Base-by-base conservation (phyloP, 2,329 filamentous ascomycete species). In the Talaromyces sp. region DNA sequence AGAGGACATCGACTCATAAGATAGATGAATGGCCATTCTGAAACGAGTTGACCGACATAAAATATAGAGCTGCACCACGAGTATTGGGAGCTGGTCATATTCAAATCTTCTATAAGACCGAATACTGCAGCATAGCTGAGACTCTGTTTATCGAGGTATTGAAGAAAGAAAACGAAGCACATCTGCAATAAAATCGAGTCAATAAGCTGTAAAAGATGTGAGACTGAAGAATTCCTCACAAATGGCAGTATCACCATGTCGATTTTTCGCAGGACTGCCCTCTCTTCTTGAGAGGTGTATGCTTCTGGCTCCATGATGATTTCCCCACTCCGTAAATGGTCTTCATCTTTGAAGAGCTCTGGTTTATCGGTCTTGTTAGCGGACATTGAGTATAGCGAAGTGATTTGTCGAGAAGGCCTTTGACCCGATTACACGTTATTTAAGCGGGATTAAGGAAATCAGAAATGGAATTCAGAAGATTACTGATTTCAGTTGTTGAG, bases 1-100 rank as follows among this genome's bases (percentile, higher is more conserved):
- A 82, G 60, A 8, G 72, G 77, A 3, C 82, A 68, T 4, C 74
- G 69, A 30, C 72, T 76, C 78, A 82, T 82, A 10, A 82, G 65
- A 57, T 80, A 81, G 44, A 79, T 78, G 52, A 77, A 78, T 1
- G 79, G 79, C 51, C 75, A 80, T 54, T 80, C 78, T 0, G 78
- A 72, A 2, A 78, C 72, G 8, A 79, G 67, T 55, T 79, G 76
- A 6, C 74, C 71, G 22, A 80, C 47, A 24, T 63, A 68, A 47
- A 67, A 68, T 29, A 68, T 65, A 2, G 64, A 65, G 14, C 67
- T 74, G 27, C 68, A 74, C 80, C 80, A 82, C 1, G 77, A 80
- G 56, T 80, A 82, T 47, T 82, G 71, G 3, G 62, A 63, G 40
- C 72, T 73, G 1, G 71, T 74, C 58, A 82, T 64, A 0, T 75